phyloP scores from a whole-genome alignment of 169 alveolate genomes.

The Blepharisma undulans region DNA sequence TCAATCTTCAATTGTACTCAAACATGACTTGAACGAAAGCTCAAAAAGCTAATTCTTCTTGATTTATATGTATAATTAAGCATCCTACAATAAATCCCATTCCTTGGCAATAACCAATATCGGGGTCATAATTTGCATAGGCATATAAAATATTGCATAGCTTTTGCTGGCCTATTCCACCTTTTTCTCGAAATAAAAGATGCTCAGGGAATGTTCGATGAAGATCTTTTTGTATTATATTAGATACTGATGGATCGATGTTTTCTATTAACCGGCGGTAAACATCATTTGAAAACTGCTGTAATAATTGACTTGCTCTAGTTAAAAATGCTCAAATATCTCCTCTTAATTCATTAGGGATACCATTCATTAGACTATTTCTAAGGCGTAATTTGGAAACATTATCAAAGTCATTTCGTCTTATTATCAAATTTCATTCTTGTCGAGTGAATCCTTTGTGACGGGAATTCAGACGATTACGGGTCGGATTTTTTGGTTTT shows the following conservation, averaged over 20 bases:
- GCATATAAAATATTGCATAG: slow-evolving; percentile 53
- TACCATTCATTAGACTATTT: slow-evolving; percentile 22
- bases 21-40: slow-evolving; percentile 41
- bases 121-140: slow-evolving; percentile 49
- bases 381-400: not conserved
- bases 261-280: not conserved
- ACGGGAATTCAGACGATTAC: not conserved
- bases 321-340: slow-evolving; percentile 31
- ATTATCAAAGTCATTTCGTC: slow-evolving; percentile 18
- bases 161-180: slow-evolving; percentile 54
- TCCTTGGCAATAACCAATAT: slow-evolving; percentile 65
- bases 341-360: slow-evolving; percentile 31
- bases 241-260: not conserved
- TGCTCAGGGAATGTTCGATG: slow-evolving; percentile 63
- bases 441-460: not conserved
- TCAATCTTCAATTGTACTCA: slow-evolving; percentile 40
- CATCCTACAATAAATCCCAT: slow-evolving; percentile 59
- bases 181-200: slow-evolving; percentile 50
- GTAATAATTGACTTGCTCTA: not conserved
- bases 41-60: slow-evolving; percentile 41
- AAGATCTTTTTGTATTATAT: slow-evolving; percentile 47
- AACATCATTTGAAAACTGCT: slow-evolving; percentile 9
- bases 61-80: not conserved
- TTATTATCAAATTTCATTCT: slow-evolving; percentile 20
- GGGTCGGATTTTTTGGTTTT: not conserved